These are phyloP conservation scores for Cylindrotheca closterium DNA, from an alignment of 108 stramenopile species.

Conservation along the genomic window DNA sequence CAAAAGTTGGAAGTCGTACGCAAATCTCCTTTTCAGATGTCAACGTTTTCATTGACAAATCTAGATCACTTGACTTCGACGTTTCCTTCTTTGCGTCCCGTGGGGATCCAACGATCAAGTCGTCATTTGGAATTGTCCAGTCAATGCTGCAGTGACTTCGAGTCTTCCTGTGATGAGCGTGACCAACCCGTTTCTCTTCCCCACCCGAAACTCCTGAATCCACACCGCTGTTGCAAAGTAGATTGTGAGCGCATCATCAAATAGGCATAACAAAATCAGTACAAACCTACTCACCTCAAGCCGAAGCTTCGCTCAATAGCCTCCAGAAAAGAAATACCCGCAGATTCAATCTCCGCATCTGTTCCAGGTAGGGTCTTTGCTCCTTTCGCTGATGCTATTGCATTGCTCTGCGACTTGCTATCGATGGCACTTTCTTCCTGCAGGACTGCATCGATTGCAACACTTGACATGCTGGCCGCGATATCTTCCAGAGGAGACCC, in stretches of 20 bases:
- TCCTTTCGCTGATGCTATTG: not conserved
- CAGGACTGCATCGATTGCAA: not conserved
- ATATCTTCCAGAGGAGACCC: not conserved
- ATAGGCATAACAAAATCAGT: not conserved
- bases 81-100: not conserved
- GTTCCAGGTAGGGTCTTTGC: constrained; percentile 43
- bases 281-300: constrained; percentile 43
- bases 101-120: constrained; percentile 11
- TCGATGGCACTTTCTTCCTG: not conserved
- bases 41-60: constrained; percentile 35
- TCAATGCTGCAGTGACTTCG: constrained; percentile 80
- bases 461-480: not conserved
- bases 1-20: constrained; percentile 54
- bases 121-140: constrained; percentile 77
- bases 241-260: not conserved
- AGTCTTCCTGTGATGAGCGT: constrained; percentile 82
- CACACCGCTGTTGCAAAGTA: constrained; percentile 4
- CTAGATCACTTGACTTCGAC: constrained; percentile 11
- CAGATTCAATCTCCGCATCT: constrained; percentile 78
- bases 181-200: constrained; percentile 69
- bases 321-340: constrained; percentile 80
- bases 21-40: constrained; percentile 20
- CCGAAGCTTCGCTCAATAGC: constrained; percentile 67
- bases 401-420: not conserved
- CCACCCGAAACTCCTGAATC: constrained; percentile 5